These are phyloP conservation scores for Aspergillus affinis DNA, from an alignment of 495 filamentous ascomycete genomes.

Conservation along the genomic window DNA sequence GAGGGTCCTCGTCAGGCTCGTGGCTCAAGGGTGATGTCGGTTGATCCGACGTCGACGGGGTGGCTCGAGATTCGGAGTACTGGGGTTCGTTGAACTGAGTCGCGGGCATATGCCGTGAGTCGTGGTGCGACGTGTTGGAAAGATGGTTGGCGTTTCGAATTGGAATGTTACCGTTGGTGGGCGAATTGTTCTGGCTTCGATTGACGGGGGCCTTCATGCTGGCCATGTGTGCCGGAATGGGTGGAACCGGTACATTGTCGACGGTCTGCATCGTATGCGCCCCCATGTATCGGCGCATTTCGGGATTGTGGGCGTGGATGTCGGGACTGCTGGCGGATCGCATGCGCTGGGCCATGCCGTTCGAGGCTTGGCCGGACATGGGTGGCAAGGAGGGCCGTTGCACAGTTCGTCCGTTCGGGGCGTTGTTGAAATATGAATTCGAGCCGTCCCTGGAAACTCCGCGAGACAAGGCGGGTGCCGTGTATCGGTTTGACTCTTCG, in stretches of 20 bases:
- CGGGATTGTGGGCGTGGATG: conserved; percentile 55
- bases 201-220: conserved; percentile 60
- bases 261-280: conserved; percentile 64
- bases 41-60: conserved; percentile 34
- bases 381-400: conserved; percentile 82
- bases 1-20: conserved; percentile 37
- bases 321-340: conserved; percentile 72
- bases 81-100: conserved; percentile 44
- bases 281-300: conserved; percentile 50
- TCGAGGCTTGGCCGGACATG: conserved; percentile 60
- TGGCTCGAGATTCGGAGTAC: conserved; percentile 32
- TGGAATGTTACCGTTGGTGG: conserved; percentile 50
- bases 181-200: conserved; percentile 67
- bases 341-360: conserved; percentile 53
- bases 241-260: conserved; percentile 64
- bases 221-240: conserved; percentile 61
- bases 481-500: conserved; percentile 76
- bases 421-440: conserved; percentile 51
- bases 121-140: conserved; percentile 24
- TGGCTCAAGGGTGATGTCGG: conserved; percentile 39
- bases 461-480: conserved; percentile 81
- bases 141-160: conserved; percentile 32
- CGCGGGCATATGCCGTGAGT: conserved; percentile 22
- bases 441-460: conserved; percentile 75
- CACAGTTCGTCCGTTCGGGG: conserved; percentile 61